Conservation (phyloP, 139 green algal species). For the Protoeuglena noctilucae region DNA sequence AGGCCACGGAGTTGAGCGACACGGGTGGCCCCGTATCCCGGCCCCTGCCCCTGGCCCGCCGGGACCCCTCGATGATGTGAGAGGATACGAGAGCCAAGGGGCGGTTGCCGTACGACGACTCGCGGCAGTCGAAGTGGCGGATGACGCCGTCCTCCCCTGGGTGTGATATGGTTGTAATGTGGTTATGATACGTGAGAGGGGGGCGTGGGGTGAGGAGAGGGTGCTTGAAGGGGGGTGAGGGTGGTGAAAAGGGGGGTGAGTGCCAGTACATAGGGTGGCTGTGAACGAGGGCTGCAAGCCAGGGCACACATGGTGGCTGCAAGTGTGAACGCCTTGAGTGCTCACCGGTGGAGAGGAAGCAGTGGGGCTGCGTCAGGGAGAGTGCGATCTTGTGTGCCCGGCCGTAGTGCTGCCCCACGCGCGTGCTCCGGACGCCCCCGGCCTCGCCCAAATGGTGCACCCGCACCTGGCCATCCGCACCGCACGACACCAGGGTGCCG, state of each 20-base stretch:
- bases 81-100: background rate
- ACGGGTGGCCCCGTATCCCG: too few relatives aligned
- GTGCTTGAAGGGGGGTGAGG: too few relatives aligned
- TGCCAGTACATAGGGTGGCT: too few relatives aligned
- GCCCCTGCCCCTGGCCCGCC: slow-evolving; percentile 5
- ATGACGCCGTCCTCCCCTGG: slow-evolving; percentile 42
- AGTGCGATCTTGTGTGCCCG: slow-evolving; percentile 34
- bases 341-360: slow-evolving; percentile 27
- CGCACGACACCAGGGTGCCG: background rate
- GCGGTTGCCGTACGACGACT: slow-evolving; percentile 3
- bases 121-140: slow-evolving; percentile 23
- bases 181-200: too few relatives aligned
- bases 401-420: slow-evolving; percentile 23
- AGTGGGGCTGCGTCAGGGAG: slow-evolving; percentile 14
- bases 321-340: too few relatives aligned
- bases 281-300: too few relatives aligned
- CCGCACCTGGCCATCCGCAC: slow-evolving; percentile 13
- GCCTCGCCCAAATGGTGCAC: slow-evolving; percentile 16
- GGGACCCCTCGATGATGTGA: slow-evolving; percentile 7
- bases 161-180: too few relatives aligned
- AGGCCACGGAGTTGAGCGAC: slow-evolving; percentile 17
- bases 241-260: too few relatives aligned
- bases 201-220: too few relatives aligned
- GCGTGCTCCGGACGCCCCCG: slow-evolving; percentile 13
- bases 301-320: too few relatives aligned